Percentiles rank a stretch among this genome's conserved stretches.
phyloP scores from a whole-genome alignment of 345 rosid species.

The Moricandia arvensis region DNA sequence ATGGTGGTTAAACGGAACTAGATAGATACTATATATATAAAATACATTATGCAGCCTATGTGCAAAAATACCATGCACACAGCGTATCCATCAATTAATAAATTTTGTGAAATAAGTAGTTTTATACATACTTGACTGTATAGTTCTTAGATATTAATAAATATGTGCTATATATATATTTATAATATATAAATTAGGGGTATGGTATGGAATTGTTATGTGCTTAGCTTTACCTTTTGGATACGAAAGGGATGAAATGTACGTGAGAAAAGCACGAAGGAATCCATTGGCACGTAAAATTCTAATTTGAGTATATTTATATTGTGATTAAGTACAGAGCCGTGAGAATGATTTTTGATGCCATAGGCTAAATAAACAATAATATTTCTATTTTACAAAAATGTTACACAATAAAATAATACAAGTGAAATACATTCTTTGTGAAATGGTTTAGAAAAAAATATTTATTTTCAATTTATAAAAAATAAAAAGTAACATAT shows the following conservation, averaged over 20 bases:
- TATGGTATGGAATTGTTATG: conserved; percentile 22
- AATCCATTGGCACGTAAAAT: conserved; percentile 32
- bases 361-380: too few species aligned
- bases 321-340: not conserved
- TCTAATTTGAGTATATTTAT: conserved; percentile 11
- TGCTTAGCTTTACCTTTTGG: conserved; percentile 34
- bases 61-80: not conserved
- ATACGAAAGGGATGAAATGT: conserved; percentile 35
- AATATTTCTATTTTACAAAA: too few species aligned
- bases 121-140: not conserved
- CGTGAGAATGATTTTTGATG: too few species aligned
- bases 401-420: too few species aligned
- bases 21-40: not conserved
- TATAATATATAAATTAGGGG: not conserved
- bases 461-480: too few species aligned
- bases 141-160: not conserved
- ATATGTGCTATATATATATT: not conserved
- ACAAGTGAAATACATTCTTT: too few species aligned
- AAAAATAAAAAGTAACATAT: too few species aligned
- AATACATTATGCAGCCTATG: not conserved
- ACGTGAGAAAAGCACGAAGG: conserved; percentile 14
- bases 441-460: too few species aligned
- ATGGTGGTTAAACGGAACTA: conserved; percentile 13
- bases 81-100: not conserved
- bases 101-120: not conserved